These are phyloP conservation scores for Cutaneotrichosporon spelunceum DNA, from an alignment of 1,284 basidiomycete genomes.

Conservation along the genomic window DNA sequence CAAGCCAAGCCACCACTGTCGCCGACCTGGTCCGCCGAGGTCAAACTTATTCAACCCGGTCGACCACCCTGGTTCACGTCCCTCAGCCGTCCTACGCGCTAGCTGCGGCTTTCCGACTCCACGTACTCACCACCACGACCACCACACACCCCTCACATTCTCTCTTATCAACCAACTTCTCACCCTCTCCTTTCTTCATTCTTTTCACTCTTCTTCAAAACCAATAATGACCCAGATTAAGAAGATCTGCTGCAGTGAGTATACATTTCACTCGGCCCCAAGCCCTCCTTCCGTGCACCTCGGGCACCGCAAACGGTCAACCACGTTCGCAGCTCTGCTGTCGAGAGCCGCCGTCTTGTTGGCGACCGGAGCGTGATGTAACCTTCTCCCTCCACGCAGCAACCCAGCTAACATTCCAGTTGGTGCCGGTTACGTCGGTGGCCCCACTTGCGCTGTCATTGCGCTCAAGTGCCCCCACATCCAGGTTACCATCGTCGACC, in stretches of 20 bases:
- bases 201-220: slow-evolving; percentile 2
- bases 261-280: not conserved
- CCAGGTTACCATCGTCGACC: slow-evolving; percentile 93
- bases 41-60: too few relatives aligned
- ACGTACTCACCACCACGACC: not conserved
- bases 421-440: slow-evolving; percentile 95
- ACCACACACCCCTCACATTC: not conserved
- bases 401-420: slow-evolving; percentile 55
- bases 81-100: too few relatives aligned
- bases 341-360: not conserved
- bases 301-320: not conserved
- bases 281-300: not conserved
- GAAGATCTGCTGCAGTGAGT: slow-evolving; percentile 88
- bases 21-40: too few relatives aligned
- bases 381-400: not conserved
- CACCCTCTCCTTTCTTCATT: slow-evolving; percentile 8
- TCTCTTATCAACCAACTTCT: not conserved
- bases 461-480: slow-evolving; percentile 68
- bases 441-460: slow-evolving; percentile 91
- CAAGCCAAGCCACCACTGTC: not conserved
- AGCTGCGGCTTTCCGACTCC: not conserved
- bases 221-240: slow-evolving; percentile 59
- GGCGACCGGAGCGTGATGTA: not conserved
- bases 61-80: too few relatives aligned
- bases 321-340: not conserved